Evolutionary conservation across 441 rosid species (phyloP).

Genomic region (Bocquillonia castaneifolia): DNA sequence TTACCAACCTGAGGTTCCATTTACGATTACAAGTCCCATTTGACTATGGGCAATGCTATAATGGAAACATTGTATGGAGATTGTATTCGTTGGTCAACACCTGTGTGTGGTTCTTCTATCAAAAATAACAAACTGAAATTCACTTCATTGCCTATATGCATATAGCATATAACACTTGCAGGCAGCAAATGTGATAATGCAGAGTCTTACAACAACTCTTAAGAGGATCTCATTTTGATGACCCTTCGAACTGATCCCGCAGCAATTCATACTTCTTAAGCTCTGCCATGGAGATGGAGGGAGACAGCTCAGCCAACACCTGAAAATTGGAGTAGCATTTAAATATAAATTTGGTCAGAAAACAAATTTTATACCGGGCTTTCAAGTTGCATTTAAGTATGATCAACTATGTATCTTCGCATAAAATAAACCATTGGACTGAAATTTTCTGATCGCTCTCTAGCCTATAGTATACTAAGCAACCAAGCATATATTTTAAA

Average conservation of each 20-base stretch:
- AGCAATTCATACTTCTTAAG: slow-evolving; percentile 78
- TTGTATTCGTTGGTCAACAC: too few species aligned
- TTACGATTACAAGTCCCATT: background rate
- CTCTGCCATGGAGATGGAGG: slow-evolving; percentile 84
- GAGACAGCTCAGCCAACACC: slow-evolving; percentile 80
- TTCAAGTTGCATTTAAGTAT: background rate
- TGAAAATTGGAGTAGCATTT: slow-evolving; percentile 27
- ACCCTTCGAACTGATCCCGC: slow-evolving; percentile 71
- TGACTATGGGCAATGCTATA: background rate
- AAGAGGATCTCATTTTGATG: slow-evolving; percentile 36
- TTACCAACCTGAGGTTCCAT: background rate
- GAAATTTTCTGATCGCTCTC: background rate
- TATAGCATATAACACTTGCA: background rate
- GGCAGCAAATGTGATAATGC: background rate
- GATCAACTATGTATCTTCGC: background rate
- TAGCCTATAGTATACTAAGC: background rate
- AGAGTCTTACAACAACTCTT: slow-evolving; percentile 1
- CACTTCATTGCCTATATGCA: background rate
- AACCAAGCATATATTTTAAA: too few species aligned
- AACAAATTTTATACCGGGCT: background rate
- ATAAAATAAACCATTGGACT: background rate
- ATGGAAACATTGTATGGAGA: background rate
- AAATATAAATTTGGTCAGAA: background rate
- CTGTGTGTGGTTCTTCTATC: too few species aligned
- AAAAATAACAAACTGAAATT: background rate